phyloP scores from a whole-genome alignment of 345 rosid species.

The Rhodamnia rubescens region DNA sequence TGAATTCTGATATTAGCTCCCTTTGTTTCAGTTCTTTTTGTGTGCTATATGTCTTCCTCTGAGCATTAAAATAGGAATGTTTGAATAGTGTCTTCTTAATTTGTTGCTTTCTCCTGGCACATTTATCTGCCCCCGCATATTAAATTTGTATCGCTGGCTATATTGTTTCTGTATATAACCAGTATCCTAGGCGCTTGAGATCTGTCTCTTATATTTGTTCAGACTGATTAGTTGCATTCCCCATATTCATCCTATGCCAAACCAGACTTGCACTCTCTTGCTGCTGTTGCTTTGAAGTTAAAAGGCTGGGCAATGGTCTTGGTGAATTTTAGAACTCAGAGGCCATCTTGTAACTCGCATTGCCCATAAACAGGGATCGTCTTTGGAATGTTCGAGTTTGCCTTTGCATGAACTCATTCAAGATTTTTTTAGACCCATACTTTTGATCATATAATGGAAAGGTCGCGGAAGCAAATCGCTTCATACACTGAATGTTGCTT shows the following conservation, averaged over 20 bases:
- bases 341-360: not conserved
- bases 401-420: not conserved
- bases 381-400: not conserved
- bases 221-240: not conserved
- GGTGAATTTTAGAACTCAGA: not conserved
- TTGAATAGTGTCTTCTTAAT: conserved; percentile 4
- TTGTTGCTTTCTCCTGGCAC: not conserved
- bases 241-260: not conserved
- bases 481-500: not conserved
- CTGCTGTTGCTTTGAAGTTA: not conserved
- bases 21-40: not conserved
- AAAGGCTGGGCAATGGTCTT: not conserved
- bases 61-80: not conserved
- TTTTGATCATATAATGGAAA: not conserved
- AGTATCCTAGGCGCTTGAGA: not conserved
- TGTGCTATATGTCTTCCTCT: not conserved
- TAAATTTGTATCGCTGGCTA: conserved; percentile 19
- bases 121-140: conserved; percentile 1
- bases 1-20: not conserved
- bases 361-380: not conserved
- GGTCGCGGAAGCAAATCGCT: not conserved
- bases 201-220: not conserved
- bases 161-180: conserved; percentile 27
- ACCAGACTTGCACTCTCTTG: not conserved
- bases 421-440: not conserved